phyloP scores from a whole-genome alignment of 441 rosid species.

The Jatropha multifida region DNA sequence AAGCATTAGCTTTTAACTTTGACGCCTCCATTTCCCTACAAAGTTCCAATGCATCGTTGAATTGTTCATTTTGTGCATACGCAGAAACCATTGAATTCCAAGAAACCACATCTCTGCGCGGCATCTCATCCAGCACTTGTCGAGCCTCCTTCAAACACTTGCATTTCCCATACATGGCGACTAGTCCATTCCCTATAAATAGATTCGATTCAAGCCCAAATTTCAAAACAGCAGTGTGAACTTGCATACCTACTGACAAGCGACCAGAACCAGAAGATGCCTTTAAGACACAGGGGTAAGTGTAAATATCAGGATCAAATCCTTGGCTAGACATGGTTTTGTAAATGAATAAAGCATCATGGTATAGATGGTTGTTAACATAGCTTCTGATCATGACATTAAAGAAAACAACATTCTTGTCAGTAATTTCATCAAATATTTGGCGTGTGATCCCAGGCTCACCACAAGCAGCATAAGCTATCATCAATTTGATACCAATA shows the following conservation, averaged over 20 bases:
- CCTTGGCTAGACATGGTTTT: conserved; percentile 32
- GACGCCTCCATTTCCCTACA: conserved; percentile 37
- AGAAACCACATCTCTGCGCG: conserved; percentile 34
- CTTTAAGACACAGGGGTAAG: conserved; percentile 42
- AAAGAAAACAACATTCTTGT: conserved; percentile 42
- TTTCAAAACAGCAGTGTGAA: conserved; percentile 32
- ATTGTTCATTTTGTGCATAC: conserved; percentile 37
- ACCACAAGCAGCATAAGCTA: conserved; percentile 39
- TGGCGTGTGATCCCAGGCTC: conserved; percentile 32
- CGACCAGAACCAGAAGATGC: conserved; percentile 36
- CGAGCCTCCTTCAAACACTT: conserved; percentile 34
- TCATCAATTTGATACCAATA: conserved; percentile 39
- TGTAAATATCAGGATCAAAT: conserved; percentile 37
- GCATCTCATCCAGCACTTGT: conserved; percentile 42
- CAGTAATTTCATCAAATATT: conserved; percentile 39
- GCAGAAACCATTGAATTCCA: conserved; percentile 47
- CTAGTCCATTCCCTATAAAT: conserved; percentile 37
- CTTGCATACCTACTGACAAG: conserved; percentile 34
- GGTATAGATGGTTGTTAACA: conserved; percentile 28
- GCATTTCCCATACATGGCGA: conserved; percentile 49
- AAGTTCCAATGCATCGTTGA: conserved; percentile 35
- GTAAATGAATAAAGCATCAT: conserved; percentile 28
- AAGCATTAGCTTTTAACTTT: conserved; percentile 26
- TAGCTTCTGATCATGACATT: conserved; percentile 48
- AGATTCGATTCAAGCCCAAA: conserved; percentile 29